phyloP scores from a whole-genome alignment of 208 protist genomes.

The Acanthamoeba culbertsoni region DNA sequence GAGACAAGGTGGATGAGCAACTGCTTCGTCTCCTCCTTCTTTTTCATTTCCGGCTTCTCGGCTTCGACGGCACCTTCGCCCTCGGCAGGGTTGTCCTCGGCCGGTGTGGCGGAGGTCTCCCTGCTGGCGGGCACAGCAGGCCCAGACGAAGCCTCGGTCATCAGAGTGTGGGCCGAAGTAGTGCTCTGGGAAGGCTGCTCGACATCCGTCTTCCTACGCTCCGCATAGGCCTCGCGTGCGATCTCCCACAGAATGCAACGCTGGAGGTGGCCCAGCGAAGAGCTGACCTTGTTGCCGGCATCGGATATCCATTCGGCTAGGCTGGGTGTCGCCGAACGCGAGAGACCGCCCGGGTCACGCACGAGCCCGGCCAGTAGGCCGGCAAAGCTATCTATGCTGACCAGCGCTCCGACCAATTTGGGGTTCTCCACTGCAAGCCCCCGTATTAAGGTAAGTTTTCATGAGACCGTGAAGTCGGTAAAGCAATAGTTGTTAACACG shows the following conservation, averaged over 20 bases:
- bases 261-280: conserved; percentile 23
- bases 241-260: conserved; percentile 59
- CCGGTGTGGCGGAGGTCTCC: background rate
- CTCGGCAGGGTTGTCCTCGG: background rate
- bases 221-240: background rate
- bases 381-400: conserved; percentile 32
- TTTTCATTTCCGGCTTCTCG: background rate
- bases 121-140: background rate
- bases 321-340: background rate
- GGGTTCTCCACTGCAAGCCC: background rate
- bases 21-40: conserved; percentile 37
- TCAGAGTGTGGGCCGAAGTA: background rate
- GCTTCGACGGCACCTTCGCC: background rate
- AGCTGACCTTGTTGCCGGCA: background rate
- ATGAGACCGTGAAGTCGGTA: background rate
- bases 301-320: conserved; percentile 40
- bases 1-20: conserved; percentile 51
- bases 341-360: conserved; percentile 17
- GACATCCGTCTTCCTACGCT: background rate
- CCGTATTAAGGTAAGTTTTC: background rate
- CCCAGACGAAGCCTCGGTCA: background rate
- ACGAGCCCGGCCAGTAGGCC: conserved; percentile 7
- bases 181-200: background rate
- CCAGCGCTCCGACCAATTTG: background rate
- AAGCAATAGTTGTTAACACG: background rate